Conservation (phyloP, 257 asterid genomes). For the Solanum bulbocastanum region DNA sequence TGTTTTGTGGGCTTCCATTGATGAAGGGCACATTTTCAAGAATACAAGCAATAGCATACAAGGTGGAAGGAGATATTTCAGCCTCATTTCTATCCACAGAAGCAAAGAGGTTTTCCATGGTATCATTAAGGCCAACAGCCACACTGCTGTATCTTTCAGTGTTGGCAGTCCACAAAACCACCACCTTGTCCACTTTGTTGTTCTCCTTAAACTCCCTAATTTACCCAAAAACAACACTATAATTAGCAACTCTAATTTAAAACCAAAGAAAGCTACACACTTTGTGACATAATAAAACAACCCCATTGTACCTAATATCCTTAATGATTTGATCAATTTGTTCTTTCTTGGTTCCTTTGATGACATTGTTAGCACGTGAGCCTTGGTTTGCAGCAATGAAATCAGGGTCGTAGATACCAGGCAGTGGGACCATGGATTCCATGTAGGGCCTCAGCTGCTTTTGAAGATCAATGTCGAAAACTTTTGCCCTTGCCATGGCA, state of each 20-base stretch:
- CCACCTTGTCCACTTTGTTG: conserved; percentile 74
- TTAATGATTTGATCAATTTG: conserved; percentile 70
- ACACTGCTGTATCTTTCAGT: conserved; percentile 94
- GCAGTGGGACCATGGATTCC: conserved; percentile 98
- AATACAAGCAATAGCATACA: conserved; percentile 66
- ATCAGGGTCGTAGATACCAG: conserved; percentile 91
- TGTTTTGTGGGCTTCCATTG: conserved; percentile 98
- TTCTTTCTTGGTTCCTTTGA: conserved; percentile 79
- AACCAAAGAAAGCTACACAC: not conserved
- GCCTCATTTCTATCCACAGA: conserved; percentile 68
- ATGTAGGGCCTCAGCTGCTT: conserved; percentile 92
- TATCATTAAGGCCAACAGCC: conserved; percentile 84
- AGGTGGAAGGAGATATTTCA: conserved; percentile 86
- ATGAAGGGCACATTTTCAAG: conserved; percentile 79
- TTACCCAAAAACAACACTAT: not conserved
- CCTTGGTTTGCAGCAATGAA: conserved; percentile 99
- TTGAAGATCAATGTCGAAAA: conserved; percentile 88
- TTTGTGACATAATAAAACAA: not conserved
- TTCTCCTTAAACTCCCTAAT: conserved; percentile 85
- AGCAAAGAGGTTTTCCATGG: conserved; percentile 64
- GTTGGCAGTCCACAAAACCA: conserved; percentile 95
- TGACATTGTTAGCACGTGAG: conserved; percentile 78
- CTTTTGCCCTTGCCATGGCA: conserved; percentile 93
- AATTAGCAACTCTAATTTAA: not conserved
- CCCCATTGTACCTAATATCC: conserved; percentile 55